Base-by-base conservation (phyloP, 2,329 filamentous ascomycete species). In the Verticillium zaregamsianum region DNA sequence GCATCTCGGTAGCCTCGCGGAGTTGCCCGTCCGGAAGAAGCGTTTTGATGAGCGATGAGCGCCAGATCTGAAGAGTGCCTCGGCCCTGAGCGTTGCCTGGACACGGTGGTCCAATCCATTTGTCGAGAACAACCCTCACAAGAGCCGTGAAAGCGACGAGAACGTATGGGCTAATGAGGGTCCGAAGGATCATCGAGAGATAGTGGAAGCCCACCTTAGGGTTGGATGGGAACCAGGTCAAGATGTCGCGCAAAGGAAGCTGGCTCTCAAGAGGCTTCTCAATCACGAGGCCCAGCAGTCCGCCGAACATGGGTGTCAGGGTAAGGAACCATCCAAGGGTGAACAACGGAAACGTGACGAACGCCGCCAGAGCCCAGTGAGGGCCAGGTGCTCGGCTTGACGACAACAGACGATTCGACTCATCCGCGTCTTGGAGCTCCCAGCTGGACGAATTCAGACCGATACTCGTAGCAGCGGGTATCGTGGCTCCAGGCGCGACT, bases 201-300 rank as follows among this genome's bases (percentile, higher is more conserved):
- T 82, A 84, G 64, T 84, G 82, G 65, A 72, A 84, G 2, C 72
- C 77, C 2, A 85, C 76, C 62, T 82, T 73, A 12, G 78, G 71
- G 1, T 76, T 72, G 6, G 73, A 71, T 0, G 80, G 76, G 64
- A 83, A 84, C 82, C 82, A 85, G 55, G 74, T 70, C 28, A 84
- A 70, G 55, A 80, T 76, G 25, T 71, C 71, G 37, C 73, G 72
- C 11, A 84, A 65, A 33, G 75, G 74, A 23, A 78, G 74, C 1
- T 68, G 62, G 12, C 64, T 68, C 5, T 64, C 62, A 2, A 66
- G 55, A 0, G 79, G 77, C 64, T 76, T 67, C 3, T 74, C 73
- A 90, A 88, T 52, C 90, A 96, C 58, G 91, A 96, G 76, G 28
- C 80, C 80, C 12, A 81, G 40, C 1, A 81, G 71, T 39, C 77